Evolutionary conservation across 179 eudicot genomes (phyloP).

Genomic region (Carnegiea gigantea): DNA sequence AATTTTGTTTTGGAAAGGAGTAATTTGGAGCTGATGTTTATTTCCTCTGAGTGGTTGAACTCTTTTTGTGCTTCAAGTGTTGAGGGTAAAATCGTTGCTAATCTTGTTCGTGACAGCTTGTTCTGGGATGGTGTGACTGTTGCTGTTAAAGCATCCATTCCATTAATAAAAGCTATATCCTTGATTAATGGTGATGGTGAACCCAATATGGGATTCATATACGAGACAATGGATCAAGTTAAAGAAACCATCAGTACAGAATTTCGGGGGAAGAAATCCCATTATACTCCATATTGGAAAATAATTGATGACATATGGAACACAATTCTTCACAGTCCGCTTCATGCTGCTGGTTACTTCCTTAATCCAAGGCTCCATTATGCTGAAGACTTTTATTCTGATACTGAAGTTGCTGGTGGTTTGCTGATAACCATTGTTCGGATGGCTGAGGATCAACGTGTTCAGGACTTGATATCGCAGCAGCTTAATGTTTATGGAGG

Average conservation of each 20-base stretch:
- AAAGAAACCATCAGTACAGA: constrained; percentile 57
- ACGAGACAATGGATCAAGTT: constrained; percentile 66
- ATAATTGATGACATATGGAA: constrained; percentile 72
- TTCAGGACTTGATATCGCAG: constrained; percentile 33
- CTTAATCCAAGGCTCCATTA: constrained; percentile 37
- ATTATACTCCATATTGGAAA: constrained; percentile 41
- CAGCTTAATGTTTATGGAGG: constrained; percentile 28
- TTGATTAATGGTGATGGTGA: constrained; percentile 32
- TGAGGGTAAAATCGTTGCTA: constrained; percentile 39
- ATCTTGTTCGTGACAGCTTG: constrained; percentile 32
- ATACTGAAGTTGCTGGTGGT: constrained; percentile 43
- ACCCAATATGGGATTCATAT: constrained; percentile 48
- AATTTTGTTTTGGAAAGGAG: constrained; percentile 37
- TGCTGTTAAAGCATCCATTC: constrained; percentile 52
- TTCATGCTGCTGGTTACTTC: constrained; percentile 63
- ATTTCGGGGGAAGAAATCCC: constrained; percentile 31
- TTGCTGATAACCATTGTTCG: constrained; percentile 35
- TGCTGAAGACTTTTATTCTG: constrained; percentile 30
- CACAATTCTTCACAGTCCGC: constrained; percentile 54
- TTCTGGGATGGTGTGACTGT: constrained; percentile 47
- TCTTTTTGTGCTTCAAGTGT: constrained; percentile 36
- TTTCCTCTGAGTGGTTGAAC: constrained; percentile 45
- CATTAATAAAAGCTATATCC: constrained; percentile 46
- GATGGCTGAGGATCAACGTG: constrained; percentile 24
- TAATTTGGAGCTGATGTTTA: constrained; percentile 37